Evolutionary conservation across 768 basidiomycete genomes (phyloP), one percentile per base, ranked within the genome.

Genomic region (Tricholomella constricta): DNA sequence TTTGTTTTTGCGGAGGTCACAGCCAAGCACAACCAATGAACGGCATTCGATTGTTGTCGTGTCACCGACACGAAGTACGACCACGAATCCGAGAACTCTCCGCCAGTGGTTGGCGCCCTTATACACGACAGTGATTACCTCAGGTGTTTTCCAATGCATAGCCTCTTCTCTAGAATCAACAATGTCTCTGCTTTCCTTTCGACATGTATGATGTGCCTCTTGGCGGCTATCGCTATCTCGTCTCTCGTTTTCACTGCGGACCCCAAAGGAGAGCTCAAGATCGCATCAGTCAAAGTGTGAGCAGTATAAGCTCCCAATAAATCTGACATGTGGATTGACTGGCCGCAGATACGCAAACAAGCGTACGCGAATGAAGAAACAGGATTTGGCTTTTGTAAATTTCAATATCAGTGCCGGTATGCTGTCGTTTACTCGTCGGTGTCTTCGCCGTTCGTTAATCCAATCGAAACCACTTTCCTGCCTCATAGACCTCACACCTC

Each of bases 381-480:
- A 89, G 62, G 92, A 95, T 59, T 78, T 86, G 51, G 87, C 88
- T 1, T 88, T 90, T 65, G 80, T 91, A 32, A 82, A 86, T 64
- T 94, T 94, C 73, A 86, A 93, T 67, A 72, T 91, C 45, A 81
- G 80, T 40, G 88, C 91, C 38, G 93, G 93, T 89, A 61, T 59
- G 82, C 63, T 31, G 23, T 31, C 51, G 15, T 23, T 48, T 44
- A 17, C 22, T n/a, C 25, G 27, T 50, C 45, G 14, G 23, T 31
- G n/a, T 7, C 19, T 11, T 36, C 2, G 1, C 22, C 40, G 37
- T 9, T 41, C 51, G 19, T 29, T 31, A 37, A 44, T 22, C 31
- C 48, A 51, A 10, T 48, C n/a, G n/a, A 22, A 43, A 46, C 49
- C 40, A 23, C 35, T 34, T 41, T 14, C 38, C 12, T 22, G 25